Percentiles rank a stretch among this genome's conserved stretches.
Conservation (phyloP, 1,284 basidiomycete genomes). For the Cystobasidium sp. region DNA sequence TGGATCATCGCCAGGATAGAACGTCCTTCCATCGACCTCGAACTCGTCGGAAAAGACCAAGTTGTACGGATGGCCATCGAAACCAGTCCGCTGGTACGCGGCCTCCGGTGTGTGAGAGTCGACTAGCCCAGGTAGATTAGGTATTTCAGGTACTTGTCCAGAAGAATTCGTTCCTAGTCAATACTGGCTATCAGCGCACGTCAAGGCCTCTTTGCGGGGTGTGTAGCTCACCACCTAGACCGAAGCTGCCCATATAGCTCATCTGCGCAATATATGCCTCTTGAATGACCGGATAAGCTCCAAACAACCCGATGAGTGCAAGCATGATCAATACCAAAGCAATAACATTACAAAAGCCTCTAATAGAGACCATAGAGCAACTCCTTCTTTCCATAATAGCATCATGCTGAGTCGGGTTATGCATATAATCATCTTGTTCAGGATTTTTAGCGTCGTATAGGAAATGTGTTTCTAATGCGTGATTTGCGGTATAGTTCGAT, state of each 20-base stretch:
- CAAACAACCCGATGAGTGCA: slow-evolving; percentile 68
- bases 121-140: slow-evolving; percentile 28
- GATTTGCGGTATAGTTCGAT: slow-evolving; percentile 25
- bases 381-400: slow-evolving; percentile 24
- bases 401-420: slow-evolving; percentile 42
- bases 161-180: slow-evolving; percentile 23
- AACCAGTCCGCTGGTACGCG: slow-evolving; percentile 24
- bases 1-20: slow-evolving; percentile 64
- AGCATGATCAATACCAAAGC: slow-evolving; percentile 59
- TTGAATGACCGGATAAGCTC: slow-evolving; percentile 74
- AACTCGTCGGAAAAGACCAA: slow-evolving; percentile 94
- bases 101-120: slow-evolving; percentile 39
- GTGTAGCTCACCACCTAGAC: slow-evolving; percentile 19
- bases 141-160: slow-evolving; percentile 44
- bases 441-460: slow-evolving; percentile 38
- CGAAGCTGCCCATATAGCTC: slow-evolving; percentile 23
- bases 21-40: slow-evolving; percentile 69
- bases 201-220: too few species aligned
- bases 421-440: slow-evolving; percentile 45
- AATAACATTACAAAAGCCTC: slow-evolving; percentile 64
- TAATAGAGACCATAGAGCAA: slow-evolving; percentile 46
- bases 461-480: slow-evolving; percentile 37
- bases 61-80: slow-evolving; percentile 53
- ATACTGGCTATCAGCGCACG: too few species aligned
- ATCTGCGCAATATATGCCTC: slow-evolving; percentile 7